Evolutionary conservation across 805 yeast species (phyloP).

Genomic region (Candida parachauliodes): DNA sequence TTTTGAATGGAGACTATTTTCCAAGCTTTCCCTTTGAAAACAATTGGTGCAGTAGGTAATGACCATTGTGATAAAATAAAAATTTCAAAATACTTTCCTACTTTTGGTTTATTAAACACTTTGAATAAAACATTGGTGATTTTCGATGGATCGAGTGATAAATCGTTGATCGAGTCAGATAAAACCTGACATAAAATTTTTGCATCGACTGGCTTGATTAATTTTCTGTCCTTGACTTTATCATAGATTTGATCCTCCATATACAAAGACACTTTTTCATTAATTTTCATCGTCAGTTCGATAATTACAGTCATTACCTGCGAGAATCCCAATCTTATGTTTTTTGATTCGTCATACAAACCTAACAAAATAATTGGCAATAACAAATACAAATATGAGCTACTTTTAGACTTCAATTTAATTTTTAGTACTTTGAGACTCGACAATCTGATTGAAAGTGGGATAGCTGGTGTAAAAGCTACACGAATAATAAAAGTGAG

Average conservation of each 20-base stretch:
- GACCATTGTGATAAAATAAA: conserved; percentile 70
- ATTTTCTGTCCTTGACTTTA: conserved; percentile 39
- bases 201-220: conserved; percentile 63
- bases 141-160: conserved; percentile 24
- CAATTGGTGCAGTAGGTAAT: conserved; percentile 27
- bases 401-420: conserved; percentile 26
- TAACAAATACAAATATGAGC: conserved; percentile 44
- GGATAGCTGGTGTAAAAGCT: conserved; percentile 54
- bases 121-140: conserved; percentile 22
- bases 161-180: conserved; percentile 23
- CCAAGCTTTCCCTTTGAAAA: conserved; percentile 50
- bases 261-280: conserved; percentile 35
- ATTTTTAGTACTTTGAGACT: conserved; percentile 43
- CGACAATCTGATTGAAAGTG: conserved; percentile 51
- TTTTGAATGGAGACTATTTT: conserved; percentile 21
- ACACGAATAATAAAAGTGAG: conserved; percentile 60
- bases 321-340: conserved; percentile 40
- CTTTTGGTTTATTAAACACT: conserved; percentile 43
- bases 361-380: conserved; percentile 58
- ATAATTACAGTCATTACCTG: conserved; percentile 19
- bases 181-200: conserved; percentile 19
- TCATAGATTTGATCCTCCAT: conserved; percentile 61
- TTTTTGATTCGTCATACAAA: conserved; percentile 46
- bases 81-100: conserved; percentile 53
- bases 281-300: conserved; percentile 37